phyloP scores from a whole-genome alignment of 1,284 basidiomycete species.

The Phellopilus nigrolimitatus region DNA sequence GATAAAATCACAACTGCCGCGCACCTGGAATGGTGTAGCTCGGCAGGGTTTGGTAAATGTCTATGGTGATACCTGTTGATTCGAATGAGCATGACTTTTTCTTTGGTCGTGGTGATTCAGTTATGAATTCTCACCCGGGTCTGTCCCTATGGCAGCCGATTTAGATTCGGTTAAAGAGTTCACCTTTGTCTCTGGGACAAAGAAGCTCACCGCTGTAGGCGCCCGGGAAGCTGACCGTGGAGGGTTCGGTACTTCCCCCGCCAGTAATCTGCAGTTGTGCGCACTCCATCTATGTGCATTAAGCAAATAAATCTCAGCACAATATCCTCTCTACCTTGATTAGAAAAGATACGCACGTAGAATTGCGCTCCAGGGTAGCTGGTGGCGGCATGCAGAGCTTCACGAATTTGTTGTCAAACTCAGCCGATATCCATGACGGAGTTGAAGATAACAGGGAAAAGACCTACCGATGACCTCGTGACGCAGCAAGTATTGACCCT shows the following conservation, averaged over 20 bases:
- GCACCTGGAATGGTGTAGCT: constrained; percentile 18
- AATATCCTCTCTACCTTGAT: constrained; percentile 4
- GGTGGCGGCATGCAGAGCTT: constrained; percentile 39
- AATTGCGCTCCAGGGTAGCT: constrained; percentile 49
- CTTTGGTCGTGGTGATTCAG: background rate
- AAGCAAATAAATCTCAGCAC: background rate
- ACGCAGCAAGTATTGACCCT: constrained; percentile 49
- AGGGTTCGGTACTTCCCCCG: constrained; percentile 40
- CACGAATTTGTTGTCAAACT: constrained; percentile 13
- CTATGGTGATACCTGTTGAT: constrained; percentile 14
- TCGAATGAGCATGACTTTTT: background rate
- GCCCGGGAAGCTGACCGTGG: constrained; percentile 48
- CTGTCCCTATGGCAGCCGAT: too few species aligned
- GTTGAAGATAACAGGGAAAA: background rate
- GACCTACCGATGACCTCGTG: constrained; percentile 46
- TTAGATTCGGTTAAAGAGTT: too few species aligned
- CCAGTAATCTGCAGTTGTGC: constrained; percentile 50
- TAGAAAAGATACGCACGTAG: constrained; percentile 32
- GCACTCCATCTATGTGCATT: constrained; percentile 47
- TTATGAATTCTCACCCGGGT: constrained; percentile 8
- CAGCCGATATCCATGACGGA: background rate
- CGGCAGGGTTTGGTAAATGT: constrained; percentile 17
- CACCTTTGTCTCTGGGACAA: too few species aligned
- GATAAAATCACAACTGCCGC: background rate
- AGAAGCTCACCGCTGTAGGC: constrained; percentile 24